phyloP scores from a whole-genome alignment of 805 yeast species.

The Kluyveromyces nonfermentans region DNA sequence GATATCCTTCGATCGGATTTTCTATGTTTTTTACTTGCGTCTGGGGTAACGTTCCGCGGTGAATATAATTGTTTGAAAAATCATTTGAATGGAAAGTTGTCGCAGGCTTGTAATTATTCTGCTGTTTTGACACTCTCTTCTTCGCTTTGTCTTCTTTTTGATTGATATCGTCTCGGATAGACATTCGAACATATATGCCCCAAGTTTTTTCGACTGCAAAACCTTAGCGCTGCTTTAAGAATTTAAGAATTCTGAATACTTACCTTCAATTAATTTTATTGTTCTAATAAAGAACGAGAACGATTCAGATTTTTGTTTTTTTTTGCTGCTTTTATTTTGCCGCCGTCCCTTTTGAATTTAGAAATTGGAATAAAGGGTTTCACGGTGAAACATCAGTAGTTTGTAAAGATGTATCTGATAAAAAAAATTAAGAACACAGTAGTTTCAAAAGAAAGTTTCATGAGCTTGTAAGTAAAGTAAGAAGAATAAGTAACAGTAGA shows the following conservation, averaged over 20 bases:
- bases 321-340: neutral
- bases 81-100: conserved; percentile 48
- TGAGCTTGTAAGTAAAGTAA: too few species aligned
- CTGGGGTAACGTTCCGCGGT: conserved; percentile 54
- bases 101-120: conserved; percentile 19
- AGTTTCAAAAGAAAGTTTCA: neutral
- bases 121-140: conserved; percentile 4
- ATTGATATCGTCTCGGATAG: conserved; percentile 1
- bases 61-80: conserved; percentile 60
- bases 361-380: neutral
- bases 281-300: too few species aligned
- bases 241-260: too few species aligned
- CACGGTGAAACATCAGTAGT: neutral
- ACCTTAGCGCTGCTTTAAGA: too few species aligned
- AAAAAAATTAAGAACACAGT: too few species aligned
- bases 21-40: conserved; percentile 53
- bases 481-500: too few species aligned
- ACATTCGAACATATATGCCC: neutral
- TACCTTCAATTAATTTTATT: too few species aligned
- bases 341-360: neutral
- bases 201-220: neutral
- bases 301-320: too few species aligned
- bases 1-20: conserved; percentile 74
- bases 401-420: neutral
- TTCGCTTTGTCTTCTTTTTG: neutral